phyloP scores from a whole-genome alignment of 106 monocot species.

The Platanthera zijinensis region DNA sequence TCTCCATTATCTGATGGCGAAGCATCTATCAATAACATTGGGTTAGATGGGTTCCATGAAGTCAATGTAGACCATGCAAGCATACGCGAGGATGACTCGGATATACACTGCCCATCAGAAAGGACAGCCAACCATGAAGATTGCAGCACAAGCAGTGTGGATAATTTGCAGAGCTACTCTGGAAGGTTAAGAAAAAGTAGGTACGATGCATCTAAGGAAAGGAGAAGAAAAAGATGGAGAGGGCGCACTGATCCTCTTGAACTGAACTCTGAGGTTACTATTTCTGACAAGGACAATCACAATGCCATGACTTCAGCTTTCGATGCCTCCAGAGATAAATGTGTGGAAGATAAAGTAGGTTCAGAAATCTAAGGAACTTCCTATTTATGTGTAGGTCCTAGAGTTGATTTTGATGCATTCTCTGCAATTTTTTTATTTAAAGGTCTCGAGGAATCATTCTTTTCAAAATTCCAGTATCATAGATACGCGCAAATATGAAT shows the following conservation, averaged over 20 bases:
- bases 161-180: constrained; percentile 27
- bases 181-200: constrained; percentile 66
- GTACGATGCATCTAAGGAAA: constrained; percentile 33
- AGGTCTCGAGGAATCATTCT: constrained; percentile 33
- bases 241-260: constrained; percentile 52
- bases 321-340: constrained; percentile 19
- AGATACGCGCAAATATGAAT: constrained; percentile 55
- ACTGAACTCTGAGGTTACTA: constrained; percentile 6
- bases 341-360: constrained; percentile 46
- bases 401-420: not conserved
- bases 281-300: constrained; percentile 9
- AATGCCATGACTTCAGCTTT: constrained; percentile 4
- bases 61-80: constrained; percentile 21
- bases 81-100: constrained; percentile 27
- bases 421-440: constrained; percentile 12
- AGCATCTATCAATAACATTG: constrained; percentile 40
- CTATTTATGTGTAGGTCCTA: not conserved
- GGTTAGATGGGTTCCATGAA: constrained; percentile 25
- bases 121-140: constrained; percentile 37
- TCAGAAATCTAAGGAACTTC: not conserved
- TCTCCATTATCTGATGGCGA: constrained; percentile 44
- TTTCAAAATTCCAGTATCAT: constrained; percentile 22
- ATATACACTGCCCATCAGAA: constrained; percentile 47
- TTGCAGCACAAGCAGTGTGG: constrained; percentile 70
- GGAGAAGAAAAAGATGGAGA: constrained; percentile 85